A percentile compares a stretch with the other conserved stretches of the same genome.
phyloP scores from a whole-genome alignment of 805 yeast species.

The Saccharomycopsis javanensis region DNA sequence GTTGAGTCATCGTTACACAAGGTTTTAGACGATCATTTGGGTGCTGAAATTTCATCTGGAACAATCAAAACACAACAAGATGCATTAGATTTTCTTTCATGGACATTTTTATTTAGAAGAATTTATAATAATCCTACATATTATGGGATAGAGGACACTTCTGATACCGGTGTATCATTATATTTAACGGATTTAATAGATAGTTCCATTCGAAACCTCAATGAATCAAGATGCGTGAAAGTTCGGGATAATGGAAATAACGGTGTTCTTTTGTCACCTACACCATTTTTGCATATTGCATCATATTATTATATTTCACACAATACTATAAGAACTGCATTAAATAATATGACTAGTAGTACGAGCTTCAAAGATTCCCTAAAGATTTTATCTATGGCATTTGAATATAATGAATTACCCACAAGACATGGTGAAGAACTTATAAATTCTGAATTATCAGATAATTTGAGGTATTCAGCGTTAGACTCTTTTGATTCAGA shows the following conservation, averaged over 20 bases:
- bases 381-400: constrained; percentile 44
- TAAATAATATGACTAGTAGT: constrained; percentile 38
- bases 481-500: constrained; percentile 31
- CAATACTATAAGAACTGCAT: constrained; percentile 65
- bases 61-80: constrained; percentile 90
- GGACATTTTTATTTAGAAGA: constrained; percentile 85
- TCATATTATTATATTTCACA: constrained; percentile 93
- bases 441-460: constrained; percentile 75
- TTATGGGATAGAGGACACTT: constrained; percentile 69
- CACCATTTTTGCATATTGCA: constrained; percentile 76
- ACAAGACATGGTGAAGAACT: constrained; percentile 89
- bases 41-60: constrained; percentile 93
- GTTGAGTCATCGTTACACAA: constrained; percentile 78
- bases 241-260: constrained; percentile 28
- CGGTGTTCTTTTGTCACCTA: constrained; percentile 43
- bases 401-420: constrained; percentile 81
- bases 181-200: constrained; percentile 62
- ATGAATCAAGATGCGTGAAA: constrained; percentile 61
- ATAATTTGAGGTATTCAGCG: constrained; percentile 49
- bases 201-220: constrained; percentile 52
- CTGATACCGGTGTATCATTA: constrained; percentile 45
- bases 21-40: constrained; percentile 80
- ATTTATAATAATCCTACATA: constrained; percentile 92
- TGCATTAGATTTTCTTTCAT: constrained; percentile 93
- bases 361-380: constrained; percentile 55